Evolutionary conservation across 2,329 filamentous ascomycete species (phyloP), one percentile per base, ranked within the genome.

Genomic region (Paecilomyces fulvus): DNA sequence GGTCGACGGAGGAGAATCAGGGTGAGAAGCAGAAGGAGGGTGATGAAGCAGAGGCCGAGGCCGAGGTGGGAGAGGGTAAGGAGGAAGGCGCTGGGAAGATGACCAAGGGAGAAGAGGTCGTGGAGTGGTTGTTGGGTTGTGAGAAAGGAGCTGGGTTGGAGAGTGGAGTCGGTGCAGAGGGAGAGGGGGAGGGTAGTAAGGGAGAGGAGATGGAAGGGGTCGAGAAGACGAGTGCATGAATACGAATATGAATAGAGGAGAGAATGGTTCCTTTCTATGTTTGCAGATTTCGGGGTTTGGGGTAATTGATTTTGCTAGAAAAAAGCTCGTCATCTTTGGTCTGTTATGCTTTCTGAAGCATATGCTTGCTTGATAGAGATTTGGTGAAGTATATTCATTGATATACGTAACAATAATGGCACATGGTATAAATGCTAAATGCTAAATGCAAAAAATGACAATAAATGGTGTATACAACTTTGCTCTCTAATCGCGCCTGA

Each of bases 1-100:
- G 89, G 77, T 77, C 78, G 54, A 79, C 84, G 6, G 83, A 88
- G 9, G 83, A 85, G 3, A 80, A 85, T 56, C 54, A 54, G 10
- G 53, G 52, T 2, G 37, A 43, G 7, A 83, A 88, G 9, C 83
- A 85, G 3, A 80, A 86, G 56, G 55, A 55, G 9, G 53, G 53
- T 8, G 67, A 66, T 25, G 63, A 63, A 3, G 62, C 60, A 5
- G 59, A 63, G 48, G 57, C 50, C 5, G 58, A 63, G 37, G 56
- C 50, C 5, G 56, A 60, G 51, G 55, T 61, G 21, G 60, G 65
- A 23, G 59, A 56, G 20, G 57, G 59, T n/a, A 58, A 58, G 1
- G 56, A 63, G 54, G 8, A 48, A 51, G 30, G 28, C 17, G 20
- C 55, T 49, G 8, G 54, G 21, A 21, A 55, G 60, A 62, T 70